Base-by-base conservation (phyloP, 768 basidiomycete genomes). In the Podaxis sp. region DNA sequence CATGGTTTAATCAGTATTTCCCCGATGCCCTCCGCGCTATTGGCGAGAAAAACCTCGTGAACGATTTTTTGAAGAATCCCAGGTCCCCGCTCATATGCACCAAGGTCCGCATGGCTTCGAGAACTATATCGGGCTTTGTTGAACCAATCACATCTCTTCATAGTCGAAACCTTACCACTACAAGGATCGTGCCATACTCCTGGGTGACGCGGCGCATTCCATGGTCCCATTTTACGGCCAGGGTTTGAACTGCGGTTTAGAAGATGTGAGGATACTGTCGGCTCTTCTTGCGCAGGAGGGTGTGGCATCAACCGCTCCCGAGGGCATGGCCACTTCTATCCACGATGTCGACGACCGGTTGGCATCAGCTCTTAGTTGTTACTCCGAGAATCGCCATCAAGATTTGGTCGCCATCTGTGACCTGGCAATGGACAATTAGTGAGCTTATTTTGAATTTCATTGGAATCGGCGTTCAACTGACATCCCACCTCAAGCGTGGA, bases 141-240 rank as follows among this genome's bases (percentile, higher is more conserved):
- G 67, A 67, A 70, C 64, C 64, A 66, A 50, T 55, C 63, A 59
- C 61, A 65, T 65, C 64, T 64, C 65, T 68, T 68, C 58, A 46
- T 62, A 95, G 94, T 82, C 86, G 67, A 86, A 80, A 61, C 94
- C 93, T 53, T 95, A 95, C 74, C 93, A 97, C 74, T 93, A 93
- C 79, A 82, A 84, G 75, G 92, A 93, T 76, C 83, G 91, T 66
- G 93, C 80, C 63, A 81, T 98, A 40, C 83, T 98, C 58, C 75
- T 99, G 53, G 96, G 96, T 58, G 96, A 99, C 73, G 90, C 96
- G 42, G 93, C 94, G 10, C 96, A 99, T 74, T 90, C 93, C 46
- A 98, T 98, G 95, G 95, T 95, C n/a, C 95, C 96, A 63, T 95
- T 95, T 77, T 95, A 91, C 71, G 91, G 96, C 46, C 96, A 99